Conservation (phyloP, 352 stramenopile species). For the Phytophthora cactorum region DNA sequence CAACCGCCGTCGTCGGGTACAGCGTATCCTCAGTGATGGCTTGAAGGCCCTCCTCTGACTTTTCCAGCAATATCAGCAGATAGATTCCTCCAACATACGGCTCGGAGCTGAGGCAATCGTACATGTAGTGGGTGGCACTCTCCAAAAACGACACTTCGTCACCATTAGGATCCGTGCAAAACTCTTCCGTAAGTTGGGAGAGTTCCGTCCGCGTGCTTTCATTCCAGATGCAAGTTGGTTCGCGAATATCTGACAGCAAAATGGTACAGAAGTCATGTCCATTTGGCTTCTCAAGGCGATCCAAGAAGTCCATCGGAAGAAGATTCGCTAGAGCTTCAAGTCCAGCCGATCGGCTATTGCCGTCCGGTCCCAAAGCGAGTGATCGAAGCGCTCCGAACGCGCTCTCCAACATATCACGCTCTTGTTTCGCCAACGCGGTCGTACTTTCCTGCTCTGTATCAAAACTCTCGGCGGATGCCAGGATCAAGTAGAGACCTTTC, state of each 20-base stretch:
- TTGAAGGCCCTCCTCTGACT: conserved; percentile 53
- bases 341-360: conserved; percentile 54
- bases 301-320: conserved; percentile 75
- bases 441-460: conserved; percentile 43
- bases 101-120: conserved; percentile 78
- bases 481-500: conserved; percentile 79
- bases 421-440: conserved; percentile 59
- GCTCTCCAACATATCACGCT: conserved; percentile 78
- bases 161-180: conserved; percentile 58
- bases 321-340: conserved; percentile 73
- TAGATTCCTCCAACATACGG: conserved; percentile 78
- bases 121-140: conserved; percentile 77
- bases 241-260: conserved; percentile 72
- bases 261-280: conserved; percentile 79
- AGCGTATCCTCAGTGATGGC: conserved; percentile 59
- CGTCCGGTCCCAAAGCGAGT: conserved; percentile 62
- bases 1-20: conserved; percentile 56
- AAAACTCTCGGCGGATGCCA: conserved; percentile 68
- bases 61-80: conserved; percentile 70
- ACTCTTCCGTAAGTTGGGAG: conserved; percentile 78
- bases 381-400: conserved; percentile 70
- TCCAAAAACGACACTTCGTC: conserved; percentile 76
- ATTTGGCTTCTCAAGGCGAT: conserved; percentile 71
- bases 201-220: conserved; percentile 63
- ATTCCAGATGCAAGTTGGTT: conserved; percentile 85